Evolutionary conservation across 176 grass and related monocot species (phyloP).

Genomic region (Aegilops tauschii): DNA sequence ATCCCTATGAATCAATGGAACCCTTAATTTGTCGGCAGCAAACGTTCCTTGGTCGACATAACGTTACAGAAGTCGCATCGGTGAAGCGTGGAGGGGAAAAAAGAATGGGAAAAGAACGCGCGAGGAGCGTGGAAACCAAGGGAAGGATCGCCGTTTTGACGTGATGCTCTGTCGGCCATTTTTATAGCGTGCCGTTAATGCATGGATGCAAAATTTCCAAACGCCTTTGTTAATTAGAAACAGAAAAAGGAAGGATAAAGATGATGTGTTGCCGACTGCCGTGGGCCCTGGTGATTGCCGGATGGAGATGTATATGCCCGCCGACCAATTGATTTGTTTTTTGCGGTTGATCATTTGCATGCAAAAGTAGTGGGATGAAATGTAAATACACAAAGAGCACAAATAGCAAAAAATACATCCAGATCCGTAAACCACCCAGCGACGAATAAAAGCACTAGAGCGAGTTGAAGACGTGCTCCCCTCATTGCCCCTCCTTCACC

Average conservation of each 20-base stretch:
- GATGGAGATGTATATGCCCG: neutral
- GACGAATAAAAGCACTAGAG: no score
- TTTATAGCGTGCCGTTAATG: neutral
- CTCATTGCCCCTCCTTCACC: no score
- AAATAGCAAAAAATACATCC: no score
- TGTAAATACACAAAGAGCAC: neutral
- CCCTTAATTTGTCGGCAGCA: neutral
- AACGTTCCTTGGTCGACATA: neutral
- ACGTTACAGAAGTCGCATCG: neutral
- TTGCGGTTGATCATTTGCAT: neutral
- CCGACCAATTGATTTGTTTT: neutral
- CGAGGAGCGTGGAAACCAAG: neutral
- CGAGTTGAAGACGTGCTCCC: no score
- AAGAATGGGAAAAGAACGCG: neutral
- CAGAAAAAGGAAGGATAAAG: neutral
- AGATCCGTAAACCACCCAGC: no score
- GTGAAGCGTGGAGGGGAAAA: neutral
- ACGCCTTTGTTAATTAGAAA: neutral
- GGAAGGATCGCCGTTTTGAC: neutral
- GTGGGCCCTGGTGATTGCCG: neutral
- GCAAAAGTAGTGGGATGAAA: neutral
- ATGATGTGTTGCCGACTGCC: neutral
- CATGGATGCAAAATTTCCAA: neutral
- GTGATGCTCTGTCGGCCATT: conserved; percentile 11
- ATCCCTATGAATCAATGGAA: no score